These are phyloP conservation scores for Daldinia loculata DNA, from an alignment of 495 filamentous ascomycete genomes.

Conservation along the genomic window DNA sequence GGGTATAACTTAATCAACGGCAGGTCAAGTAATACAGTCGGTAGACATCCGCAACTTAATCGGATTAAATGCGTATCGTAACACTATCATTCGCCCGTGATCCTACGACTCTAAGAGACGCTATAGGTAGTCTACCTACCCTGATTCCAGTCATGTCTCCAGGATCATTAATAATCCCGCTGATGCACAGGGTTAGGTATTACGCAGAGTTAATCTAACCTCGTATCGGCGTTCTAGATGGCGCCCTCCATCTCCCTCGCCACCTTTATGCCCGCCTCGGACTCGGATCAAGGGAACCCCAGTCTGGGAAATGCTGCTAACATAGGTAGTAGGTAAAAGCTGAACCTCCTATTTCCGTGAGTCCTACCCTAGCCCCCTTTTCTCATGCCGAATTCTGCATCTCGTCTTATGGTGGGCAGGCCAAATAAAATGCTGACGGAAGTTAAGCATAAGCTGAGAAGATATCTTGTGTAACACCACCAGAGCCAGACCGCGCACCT, in stretches of 20 bases:
- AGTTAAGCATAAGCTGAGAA: slow-evolving; percentile 32
- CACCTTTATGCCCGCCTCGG: slow-evolving; percentile 40
- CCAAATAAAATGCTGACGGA: slow-evolving; percentile 24
- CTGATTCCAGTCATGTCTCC: slow-evolving; percentile 1
- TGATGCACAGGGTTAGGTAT: slow-evolving; percentile 8
- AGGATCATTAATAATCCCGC: slow-evolving; percentile 1
- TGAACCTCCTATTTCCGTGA: slow-evolving; percentile 18
- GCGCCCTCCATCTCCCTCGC: slow-evolving; percentile 13
- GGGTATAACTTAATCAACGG: not conserved
- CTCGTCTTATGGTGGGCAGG: slow-evolving; percentile 20
- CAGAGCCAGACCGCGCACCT: not conserved
- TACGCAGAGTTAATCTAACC: slow-evolving; percentile 17
- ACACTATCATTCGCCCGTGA: slow-evolving; percentile 13
- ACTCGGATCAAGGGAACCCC: slow-evolving; percentile 39
- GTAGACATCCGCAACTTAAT: slow-evolving; percentile 34
- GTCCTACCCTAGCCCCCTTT: slow-evolving; percentile 1
- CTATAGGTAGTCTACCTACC: not conserved
- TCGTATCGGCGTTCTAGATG: slow-evolving; percentile 25
- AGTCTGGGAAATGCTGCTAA: slow-evolving; percentile 19
- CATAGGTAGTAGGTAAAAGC: slow-evolving; percentile 5
- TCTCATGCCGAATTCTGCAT: slow-evolving; percentile 37
- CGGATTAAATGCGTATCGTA: slow-evolving; percentile 11
- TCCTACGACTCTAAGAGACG: not conserved
- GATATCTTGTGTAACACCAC: slow-evolving; percentile 17
- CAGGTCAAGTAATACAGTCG: slow-evolving; percentile 6